Base-by-base conservation (phyloP, 2,329 filamentous ascomycete genomes). In the Lizonia empirigonia region DNA sequence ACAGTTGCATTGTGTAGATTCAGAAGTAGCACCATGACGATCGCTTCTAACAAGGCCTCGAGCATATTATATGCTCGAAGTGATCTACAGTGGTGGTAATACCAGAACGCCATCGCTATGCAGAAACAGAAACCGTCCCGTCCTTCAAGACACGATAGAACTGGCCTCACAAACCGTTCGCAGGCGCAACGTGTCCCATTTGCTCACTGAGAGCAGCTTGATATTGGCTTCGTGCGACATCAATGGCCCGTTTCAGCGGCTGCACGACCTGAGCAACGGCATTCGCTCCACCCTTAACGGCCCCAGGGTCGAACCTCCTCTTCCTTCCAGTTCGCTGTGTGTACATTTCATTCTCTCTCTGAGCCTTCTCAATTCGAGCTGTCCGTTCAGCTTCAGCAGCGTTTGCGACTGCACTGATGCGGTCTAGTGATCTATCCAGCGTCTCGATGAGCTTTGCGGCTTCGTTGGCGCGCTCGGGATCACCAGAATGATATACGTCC, bases 401-500 rank as follows among this genome's bases (percentile, higher is more conserved):
- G 12, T 85, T 82, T 0, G 88, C 89, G 1, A 97, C 89, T 13
- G 87, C 86, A 50, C 88, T 83, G 71, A 97, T 93, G 20, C 94
- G 85, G 53, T 88, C 84, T 48, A 86, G 79, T 0, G 91, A 93
- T 52, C 88, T 85, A 53, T 85, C 83, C 12, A 99, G 80, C 8
- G 91, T 93, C 69, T 96, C 90, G 7, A 89, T 86, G 37, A 97
- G 81, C 55, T 89, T 91, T 6, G 86, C 85, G 12, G 97, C 81
- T 74, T 99, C 93, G 33, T 81, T 81, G 0, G 90, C 90, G 26
- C 90, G 86, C 53, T 90, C 87, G 1, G 89, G 77, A 67, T 97
- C 90, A 12, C 92, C 93, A 0, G 92, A 97, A 20, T 96, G 81
- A 67, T 96, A 99, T 0, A 92, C 86, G 26, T 85, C 83, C 93